phyloP scores from a whole-genome alignment of 768 basidiomycete genomes.

The Cystofilobasidium bisporidii region DNA sequence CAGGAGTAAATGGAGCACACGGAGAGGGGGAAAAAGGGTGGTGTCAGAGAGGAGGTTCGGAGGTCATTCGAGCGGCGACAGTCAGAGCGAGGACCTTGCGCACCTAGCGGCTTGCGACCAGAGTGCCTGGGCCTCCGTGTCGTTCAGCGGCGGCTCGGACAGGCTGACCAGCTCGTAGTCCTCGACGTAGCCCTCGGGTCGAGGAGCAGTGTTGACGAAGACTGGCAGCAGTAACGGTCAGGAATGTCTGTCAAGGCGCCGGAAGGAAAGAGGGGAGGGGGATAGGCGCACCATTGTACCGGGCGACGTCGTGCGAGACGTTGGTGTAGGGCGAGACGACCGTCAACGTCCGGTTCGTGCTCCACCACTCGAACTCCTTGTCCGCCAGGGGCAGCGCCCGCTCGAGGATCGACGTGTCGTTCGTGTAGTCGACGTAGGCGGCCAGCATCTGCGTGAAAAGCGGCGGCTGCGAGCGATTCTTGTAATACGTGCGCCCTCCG shows the following conservation, averaged over 20 bases:
- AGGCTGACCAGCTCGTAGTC: conserved; percentile 73
- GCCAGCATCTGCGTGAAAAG: conserved; percentile 86
- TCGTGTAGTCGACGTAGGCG: conserved; percentile 64
- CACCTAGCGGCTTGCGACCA: too few relatives aligned
- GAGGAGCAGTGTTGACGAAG: conserved; percentile 64
- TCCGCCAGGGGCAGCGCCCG: conserved; percentile 80
- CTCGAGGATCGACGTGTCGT: conserved; percentile 62
- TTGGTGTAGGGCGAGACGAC: conserved; percentile 62
- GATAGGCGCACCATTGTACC: conserved; percentile 44
- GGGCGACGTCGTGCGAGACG: conserved; percentile 54
- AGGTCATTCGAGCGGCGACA: too few relatives aligned
- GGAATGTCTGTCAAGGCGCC: too few relatives aligned
- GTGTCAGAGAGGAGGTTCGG: too few relatives aligned
- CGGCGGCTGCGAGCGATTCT: conserved; percentile 87
- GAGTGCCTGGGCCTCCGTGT: conserved; percentile 52
- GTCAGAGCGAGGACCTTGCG: too few relatives aligned
- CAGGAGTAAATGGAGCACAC: too few relatives aligned
- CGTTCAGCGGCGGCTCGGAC: conserved; percentile 49
- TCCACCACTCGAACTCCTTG: conserved; percentile 80
- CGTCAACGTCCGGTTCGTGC: conserved; percentile 56
- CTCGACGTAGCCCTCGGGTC: conserved; percentile 60
- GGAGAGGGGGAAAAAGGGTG: too few relatives aligned
- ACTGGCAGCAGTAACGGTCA: conserved; percentile 46
- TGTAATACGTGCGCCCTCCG: conserved; percentile 54
- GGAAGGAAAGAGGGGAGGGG: not conserved